Evolutionary conservation across 2,329 filamentous ascomycete species (phyloP).

Genomic region (Blumeria hordei): DNA sequence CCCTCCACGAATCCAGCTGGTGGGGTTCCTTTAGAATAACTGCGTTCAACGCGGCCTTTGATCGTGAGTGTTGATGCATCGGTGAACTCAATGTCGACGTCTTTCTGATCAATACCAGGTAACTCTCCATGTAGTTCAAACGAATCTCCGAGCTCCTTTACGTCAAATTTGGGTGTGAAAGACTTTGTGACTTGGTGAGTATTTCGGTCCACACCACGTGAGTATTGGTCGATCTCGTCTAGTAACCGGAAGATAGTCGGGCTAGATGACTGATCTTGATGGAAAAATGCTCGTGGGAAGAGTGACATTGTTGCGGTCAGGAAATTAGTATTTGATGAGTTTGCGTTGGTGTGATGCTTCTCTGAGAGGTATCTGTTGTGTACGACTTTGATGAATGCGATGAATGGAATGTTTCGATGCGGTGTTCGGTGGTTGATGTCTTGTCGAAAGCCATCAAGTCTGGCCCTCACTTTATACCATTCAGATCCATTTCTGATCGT

Average conservation of each 20-base stretch:
- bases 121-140: slow-evolving; percentile 68
- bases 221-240: slow-evolving; percentile 36
- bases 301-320: slow-evolving; percentile 27
- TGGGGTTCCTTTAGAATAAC: not conserved
- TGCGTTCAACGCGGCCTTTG: slow-evolving; percentile 42
- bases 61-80: slow-evolving; percentile 51
- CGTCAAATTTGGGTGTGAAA: slow-evolving; percentile 58
- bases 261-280: slow-evolving; percentile 22
- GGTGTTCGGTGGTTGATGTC: too few relatives aligned
- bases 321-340: too few relatives aligned
- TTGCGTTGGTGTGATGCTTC: too few relatives aligned
- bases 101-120: slow-evolving; percentile 48
- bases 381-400: too few relatives aligned
- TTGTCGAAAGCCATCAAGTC: too few relatives aligned
- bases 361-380: too few relatives aligned
- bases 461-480: too few relatives aligned
- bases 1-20: not conserved
- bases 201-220: slow-evolving; percentile 5
- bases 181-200: slow-evolving; percentile 24
- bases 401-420: too few relatives aligned
- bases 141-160: slow-evolving; percentile 39
- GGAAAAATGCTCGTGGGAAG: slow-evolving; percentile 26
- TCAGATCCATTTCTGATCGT: too few relatives aligned
- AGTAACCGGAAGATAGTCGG: slow-evolving; percentile 38
- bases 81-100: slow-evolving; percentile 56